Conservation (phyloP, 257 asterid genomes). For the Scutellaria barbata region DNA sequence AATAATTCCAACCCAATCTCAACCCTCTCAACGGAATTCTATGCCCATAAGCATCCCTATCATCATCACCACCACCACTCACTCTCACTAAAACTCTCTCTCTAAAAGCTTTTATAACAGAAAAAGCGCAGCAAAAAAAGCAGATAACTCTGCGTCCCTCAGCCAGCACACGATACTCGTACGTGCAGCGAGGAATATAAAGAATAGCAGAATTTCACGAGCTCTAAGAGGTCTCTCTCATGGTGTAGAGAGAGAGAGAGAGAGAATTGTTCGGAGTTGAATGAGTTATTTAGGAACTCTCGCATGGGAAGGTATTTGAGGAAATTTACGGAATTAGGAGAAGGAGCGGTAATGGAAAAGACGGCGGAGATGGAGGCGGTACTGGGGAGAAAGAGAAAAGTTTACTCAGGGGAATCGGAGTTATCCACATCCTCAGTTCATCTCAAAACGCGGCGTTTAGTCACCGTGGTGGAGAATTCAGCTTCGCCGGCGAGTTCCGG, state of each 20-base stretch:
- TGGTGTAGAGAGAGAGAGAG: conserved; percentile 2
- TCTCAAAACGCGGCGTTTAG: conserved; percentile 48
- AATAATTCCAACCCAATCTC: conserved; percentile 29
- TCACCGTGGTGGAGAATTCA: conserved; percentile 30
- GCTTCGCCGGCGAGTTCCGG: conserved; percentile 40
- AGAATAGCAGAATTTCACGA: conserved; percentile 26
- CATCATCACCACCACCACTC: conserved; percentile 45
- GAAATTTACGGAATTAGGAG: conserved; percentile 37
- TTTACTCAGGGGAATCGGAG: conserved; percentile 39
- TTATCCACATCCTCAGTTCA: conserved; percentile 37
- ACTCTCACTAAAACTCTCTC: conserved; percentile 22
- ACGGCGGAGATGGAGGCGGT: conserved; percentile 32
- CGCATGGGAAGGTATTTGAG: conserved; percentile 35
- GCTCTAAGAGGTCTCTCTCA: neutral
- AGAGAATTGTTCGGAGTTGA: no score
- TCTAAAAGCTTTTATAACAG: conserved; percentile 33
- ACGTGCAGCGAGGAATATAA: conserved; percentile 31
- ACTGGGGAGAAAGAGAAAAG: conserved; percentile 58
- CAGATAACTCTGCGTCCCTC: conserved; percentile 41
- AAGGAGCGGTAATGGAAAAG: conserved; percentile 35
- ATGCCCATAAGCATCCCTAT: conserved; percentile 47
- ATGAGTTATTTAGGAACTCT: neutral
- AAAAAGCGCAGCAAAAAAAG: conserved; percentile 41
- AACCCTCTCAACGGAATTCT: conserved; percentile 44
- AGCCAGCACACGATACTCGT: conserved; percentile 41